Percentiles rank a stretch among this genome's conserved stretches.
phyloP scores from a whole-genome alignment of 495 filamentous ascomycete genomes.

The Aspergillus baeticus region DNA sequence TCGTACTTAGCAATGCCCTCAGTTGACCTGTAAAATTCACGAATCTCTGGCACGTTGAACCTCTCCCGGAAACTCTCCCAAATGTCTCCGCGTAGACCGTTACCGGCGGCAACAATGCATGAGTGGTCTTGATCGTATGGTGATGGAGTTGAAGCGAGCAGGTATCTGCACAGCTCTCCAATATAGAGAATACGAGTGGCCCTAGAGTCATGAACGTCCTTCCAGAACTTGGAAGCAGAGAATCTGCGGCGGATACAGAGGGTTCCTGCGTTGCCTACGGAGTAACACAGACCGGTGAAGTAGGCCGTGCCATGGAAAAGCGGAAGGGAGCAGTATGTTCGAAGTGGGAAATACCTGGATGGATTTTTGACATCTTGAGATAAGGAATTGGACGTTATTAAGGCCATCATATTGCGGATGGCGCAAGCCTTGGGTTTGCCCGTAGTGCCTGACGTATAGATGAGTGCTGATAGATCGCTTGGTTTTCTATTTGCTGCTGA shows the following conservation, averaged over 20 bases:
- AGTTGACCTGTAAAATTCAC: constrained; percentile 89
- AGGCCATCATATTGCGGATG: constrained; percentile 57
- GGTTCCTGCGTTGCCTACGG: constrained; percentile 40
- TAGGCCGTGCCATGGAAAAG: constrained; percentile 86
- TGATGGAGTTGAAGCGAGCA: constrained; percentile 71
- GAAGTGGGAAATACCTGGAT: constrained; percentile 54
- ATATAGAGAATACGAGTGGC: constrained; percentile 91
- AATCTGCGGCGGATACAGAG: constrained; percentile 67
- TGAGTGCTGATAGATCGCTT: constrained; percentile 64
- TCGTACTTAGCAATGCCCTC: constrained; percentile 73
- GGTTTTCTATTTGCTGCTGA: constrained; percentile 35
- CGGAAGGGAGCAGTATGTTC: constrained; percentile 87
- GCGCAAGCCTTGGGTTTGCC: constrained; percentile 89
- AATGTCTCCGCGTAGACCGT: constrained; percentile 87
- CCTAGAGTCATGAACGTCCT: constrained; percentile 70
- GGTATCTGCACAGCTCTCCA: constrained; percentile 89
- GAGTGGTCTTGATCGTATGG: constrained; percentile 72
- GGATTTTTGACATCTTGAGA: constrained; percentile 35
- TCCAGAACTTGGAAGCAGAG: constrained; percentile 83
- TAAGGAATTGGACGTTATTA: constrained; percentile 44
- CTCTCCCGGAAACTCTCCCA: constrained; percentile 85
- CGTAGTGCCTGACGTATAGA: constrained; percentile 87
- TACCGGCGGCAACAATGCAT: constrained; percentile 77
- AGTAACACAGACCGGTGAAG: constrained; percentile 56
- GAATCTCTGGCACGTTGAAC: constrained; percentile 76